A percentile compares a stretch with the other conserved stretches of the same genome.
Evolutionary conservation across 1,284 basidiomycete species (phyloP).

Genomic region (Apiotrichum siamense): DNA sequence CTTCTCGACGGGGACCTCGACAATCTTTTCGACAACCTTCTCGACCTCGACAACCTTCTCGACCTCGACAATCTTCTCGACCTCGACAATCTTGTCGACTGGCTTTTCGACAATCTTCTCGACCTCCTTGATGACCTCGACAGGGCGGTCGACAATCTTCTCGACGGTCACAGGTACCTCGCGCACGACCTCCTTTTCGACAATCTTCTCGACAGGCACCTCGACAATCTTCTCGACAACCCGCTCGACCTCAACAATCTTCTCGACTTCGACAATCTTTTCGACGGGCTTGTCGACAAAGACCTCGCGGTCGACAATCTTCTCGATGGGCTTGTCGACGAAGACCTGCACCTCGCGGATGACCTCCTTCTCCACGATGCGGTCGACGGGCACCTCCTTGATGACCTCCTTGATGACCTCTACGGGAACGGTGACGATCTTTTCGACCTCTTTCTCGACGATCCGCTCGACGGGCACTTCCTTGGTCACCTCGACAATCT

Average conservation of each 20-base stretch:
- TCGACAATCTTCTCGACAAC: constrained; percentile 31
- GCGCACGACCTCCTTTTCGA: constrained; percentile 32
- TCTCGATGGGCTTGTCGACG: constrained; percentile 31
- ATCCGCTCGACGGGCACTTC: constrained; percentile 38
- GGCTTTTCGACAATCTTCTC: constrained; percentile 38
- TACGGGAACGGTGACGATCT: constrained; percentile 34
- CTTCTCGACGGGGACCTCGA: constrained; percentile 32
- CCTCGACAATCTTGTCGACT: constrained; percentile 27
- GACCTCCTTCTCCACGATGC: constrained; percentile 40
- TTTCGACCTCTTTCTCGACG: constrained; percentile 45
- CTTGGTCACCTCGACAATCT: constrained; percentile 25
- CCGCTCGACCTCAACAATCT: constrained; percentile 26
- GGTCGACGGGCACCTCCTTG: constrained; percentile 38
- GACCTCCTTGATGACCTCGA: constrained; percentile 29
- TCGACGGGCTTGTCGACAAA: constrained; percentile 29
- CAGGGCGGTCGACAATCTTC: constrained; percentile 31
- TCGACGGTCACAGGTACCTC: constrained; percentile 38
- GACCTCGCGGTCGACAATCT: too few species aligned
- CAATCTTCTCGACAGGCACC: constrained; percentile 43
- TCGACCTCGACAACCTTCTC: constrained; percentile 30
- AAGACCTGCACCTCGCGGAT: constrained; percentile 20
- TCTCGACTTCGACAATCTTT: constrained; percentile 37
- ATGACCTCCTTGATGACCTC: constrained; percentile 29
- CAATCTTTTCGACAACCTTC: constrained; percentile 27
- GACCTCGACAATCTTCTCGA: constrained; percentile 40